Evolutionary conservation across 108 stramenopile genomes (phyloP).

Genomic region (Stephanodiscus triporus): DNA sequence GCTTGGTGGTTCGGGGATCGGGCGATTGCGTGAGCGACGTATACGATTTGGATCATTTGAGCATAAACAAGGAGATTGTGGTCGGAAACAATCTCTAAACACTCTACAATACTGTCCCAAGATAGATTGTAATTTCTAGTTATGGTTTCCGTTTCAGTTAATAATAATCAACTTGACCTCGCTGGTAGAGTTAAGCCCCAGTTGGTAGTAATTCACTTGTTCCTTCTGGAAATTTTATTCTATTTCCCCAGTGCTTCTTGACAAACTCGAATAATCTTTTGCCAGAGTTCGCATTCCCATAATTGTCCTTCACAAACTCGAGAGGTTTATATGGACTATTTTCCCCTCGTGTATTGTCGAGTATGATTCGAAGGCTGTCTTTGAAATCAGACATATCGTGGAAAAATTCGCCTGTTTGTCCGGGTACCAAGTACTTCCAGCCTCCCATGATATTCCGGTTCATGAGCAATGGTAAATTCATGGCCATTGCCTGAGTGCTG

Average conservation of each 20-base stretch:
- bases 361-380: conserved; percentile 31
- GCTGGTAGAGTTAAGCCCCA: conserved; percentile 17
- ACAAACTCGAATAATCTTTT: conserved; percentile 34
- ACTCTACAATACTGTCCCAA: not conserved
- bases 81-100: not conserved
- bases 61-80: not conserved
- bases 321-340: conserved; percentile 37
- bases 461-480: conserved; percentile 52
- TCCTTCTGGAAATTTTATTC: conserved; percentile 30
- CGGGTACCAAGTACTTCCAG: conserved; percentile 50
- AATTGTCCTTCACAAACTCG: conserved; percentile 28
- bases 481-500: conserved; percentile 49
- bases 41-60: conserved; percentile 68
- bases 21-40: conserved; percentile 77
- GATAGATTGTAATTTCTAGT: not conserved
- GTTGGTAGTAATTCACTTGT: conserved; percentile 36
- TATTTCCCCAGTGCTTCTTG: conserved; percentile 34
- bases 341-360: conserved; percentile 38
- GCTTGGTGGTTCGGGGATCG: conserved; percentile 62
- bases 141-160: not conserved
- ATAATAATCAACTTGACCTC: not conserved
- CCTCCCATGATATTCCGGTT: conserved; percentile 55
- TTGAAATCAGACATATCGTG: conserved; percentile 48
- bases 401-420: conserved; percentile 51
- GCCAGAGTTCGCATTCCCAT: conserved; percentile 34